These are phyloP conservation scores for Claviceps sp. DNA, from an alignment of 2,329 filamentous ascomycete genomes.

Conservation along the genomic window DNA sequence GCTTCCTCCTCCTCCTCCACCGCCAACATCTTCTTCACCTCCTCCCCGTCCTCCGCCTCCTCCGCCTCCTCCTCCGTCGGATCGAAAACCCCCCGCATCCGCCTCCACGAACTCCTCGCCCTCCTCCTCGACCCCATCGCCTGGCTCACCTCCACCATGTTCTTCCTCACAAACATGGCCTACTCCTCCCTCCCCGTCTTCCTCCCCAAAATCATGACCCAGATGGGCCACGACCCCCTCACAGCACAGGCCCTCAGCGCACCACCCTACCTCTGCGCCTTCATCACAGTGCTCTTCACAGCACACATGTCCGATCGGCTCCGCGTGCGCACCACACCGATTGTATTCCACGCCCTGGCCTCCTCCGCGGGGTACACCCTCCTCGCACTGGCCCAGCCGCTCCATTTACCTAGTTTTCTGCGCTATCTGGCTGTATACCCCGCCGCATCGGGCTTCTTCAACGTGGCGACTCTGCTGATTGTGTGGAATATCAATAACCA, in stretches of 20 bases:
- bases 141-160: slow-evolving; percentile 68
- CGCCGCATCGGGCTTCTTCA: slow-evolving; percentile 69
- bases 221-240: slow-evolving; percentile 59
- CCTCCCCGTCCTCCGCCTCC: neutral
- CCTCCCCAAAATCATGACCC: slow-evolving; percentile 63
- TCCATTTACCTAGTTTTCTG: slow-evolving; percentile 29
- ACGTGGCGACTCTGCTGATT: slow-evolving; percentile 69
- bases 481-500: slow-evolving; percentile 88
- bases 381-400: slow-evolving; percentile 43
- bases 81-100: slow-evolving; percentile 24
- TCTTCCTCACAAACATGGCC: slow-evolving; percentile 78
- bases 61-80: neutral
- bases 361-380: slow-evolving; percentile 48
- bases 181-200: slow-evolving; percentile 84
- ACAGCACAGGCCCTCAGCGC: slow-evolving; percentile 66
- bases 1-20: neutral
- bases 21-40: neutral
- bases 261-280: slow-evolving; percentile 68
- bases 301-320: slow-evolving; percentile 58
- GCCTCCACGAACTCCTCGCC: slow-evolving; percentile 41
- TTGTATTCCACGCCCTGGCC: slow-evolving; percentile 55
- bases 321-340: slow-evolving; percentile 47
- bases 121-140: slow-evolving; percentile 22
- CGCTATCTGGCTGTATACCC: slow-evolving; percentile 70
- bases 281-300: slow-evolving; percentile 56